Evolutionary conservation across 371 early-diverging fungal species (phyloP), one percentile per base, ranked within the genome.

Genomic region (Actinomortierella ambigua): DNA sequence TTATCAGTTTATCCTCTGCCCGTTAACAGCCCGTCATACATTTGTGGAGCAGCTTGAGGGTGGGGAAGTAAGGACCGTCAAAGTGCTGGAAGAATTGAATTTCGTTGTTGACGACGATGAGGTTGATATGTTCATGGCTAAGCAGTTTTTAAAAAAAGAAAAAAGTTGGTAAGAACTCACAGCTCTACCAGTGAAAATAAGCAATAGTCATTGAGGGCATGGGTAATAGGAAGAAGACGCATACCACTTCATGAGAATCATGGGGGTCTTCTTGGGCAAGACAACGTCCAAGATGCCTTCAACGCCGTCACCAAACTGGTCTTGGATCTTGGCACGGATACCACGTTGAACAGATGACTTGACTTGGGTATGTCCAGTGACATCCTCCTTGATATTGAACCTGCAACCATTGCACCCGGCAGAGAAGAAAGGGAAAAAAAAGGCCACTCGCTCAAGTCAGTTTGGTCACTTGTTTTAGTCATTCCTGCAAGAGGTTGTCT

Each of bases 41-140:
- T 83, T 92, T 87, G 79, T 97, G 98, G 34, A 98, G 79, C 22
- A 98, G 79, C 18, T 85, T 85, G 20, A 98, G 85, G 14, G 90
- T 91, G 22, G 98, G 99, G 51, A 85, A 87, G 60, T 87, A 91
- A 52, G 94, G 94, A 11, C 96, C 98, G 67, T 96, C 95, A 76
- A 93, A 97, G 65, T 93, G 91, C 75, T 97, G 93, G 84, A 95
- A 97, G 75, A 97, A 97, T 22, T 96, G 81, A 29, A 95, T 83
- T 60, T 90, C 87, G 60, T 88, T 88, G 80, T 95, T 91, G 47
- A 93, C 81, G 18, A 90, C 82, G 50, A 94, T 83, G 40, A 98
- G 85, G 23, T 87, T 87, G 44, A 96, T 81, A 55, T 92, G 92
- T 54, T 96, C 98, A 65, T 92, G 91, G 75, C 96, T 93, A n/a